A percentile compares a stretch with the other conserved stretches of the same genome.
These are phyloP conservation scores for Macrolepiota dolichaula DNA, from an alignment of 768 basidiomycete genomes.

Conservation along the genomic window DNA sequence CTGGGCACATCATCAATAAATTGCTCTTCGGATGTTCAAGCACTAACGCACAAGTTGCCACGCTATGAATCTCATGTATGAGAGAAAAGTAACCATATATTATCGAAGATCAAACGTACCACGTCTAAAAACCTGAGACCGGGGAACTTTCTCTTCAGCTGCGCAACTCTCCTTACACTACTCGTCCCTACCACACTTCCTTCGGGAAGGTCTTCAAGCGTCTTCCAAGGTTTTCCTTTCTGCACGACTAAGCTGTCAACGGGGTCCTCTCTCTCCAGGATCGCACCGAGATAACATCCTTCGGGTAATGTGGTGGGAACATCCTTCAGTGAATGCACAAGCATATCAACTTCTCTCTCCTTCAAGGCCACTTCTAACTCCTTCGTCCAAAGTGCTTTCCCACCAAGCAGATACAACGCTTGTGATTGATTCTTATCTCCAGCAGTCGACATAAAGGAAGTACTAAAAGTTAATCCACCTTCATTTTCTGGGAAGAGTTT, in stretches of 20 bases:
- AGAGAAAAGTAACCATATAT: not conserved
- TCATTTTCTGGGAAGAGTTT: constrained; percentile 50
- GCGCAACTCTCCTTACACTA: constrained; percentile 89
- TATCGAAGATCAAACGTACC: constrained; percentile 46
- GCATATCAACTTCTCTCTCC: constrained; percentile 75
- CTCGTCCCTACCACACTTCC: constrained; percentile 95
- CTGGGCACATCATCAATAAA: constrained; percentile 30
- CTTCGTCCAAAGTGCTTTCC: constrained; percentile 94
- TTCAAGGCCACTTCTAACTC: constrained; percentile 88
- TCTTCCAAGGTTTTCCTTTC: constrained; percentile 62
- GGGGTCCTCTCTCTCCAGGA: constrained; percentile 84
- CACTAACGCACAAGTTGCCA: constrained; percentile 73
- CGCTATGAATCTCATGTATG: constrained; percentile 41
- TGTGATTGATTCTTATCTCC: constrained; percentile 91
- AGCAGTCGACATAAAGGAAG: constrained; percentile 57
- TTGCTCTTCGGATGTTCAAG: not conserved
- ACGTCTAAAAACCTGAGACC: constrained; percentile 80
- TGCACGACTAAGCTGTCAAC: constrained; percentile 88
- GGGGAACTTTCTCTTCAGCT: constrained; percentile 77
- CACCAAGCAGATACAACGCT: constrained; percentile 81
- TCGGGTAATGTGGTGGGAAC: constrained; percentile 84
- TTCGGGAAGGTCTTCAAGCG: constrained; percentile 76
- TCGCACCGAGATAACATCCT: constrained; percentile 82
- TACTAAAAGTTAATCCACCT: constrained; percentile 33
- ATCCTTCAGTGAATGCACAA: constrained; percentile 92